A percentile compares a stretch with the other conserved stretches of the same genome.
Evolutionary conservation across 352 stramenopile genomes (phyloP).

Genomic region (Globisporangium uncinulatum): DNA sequence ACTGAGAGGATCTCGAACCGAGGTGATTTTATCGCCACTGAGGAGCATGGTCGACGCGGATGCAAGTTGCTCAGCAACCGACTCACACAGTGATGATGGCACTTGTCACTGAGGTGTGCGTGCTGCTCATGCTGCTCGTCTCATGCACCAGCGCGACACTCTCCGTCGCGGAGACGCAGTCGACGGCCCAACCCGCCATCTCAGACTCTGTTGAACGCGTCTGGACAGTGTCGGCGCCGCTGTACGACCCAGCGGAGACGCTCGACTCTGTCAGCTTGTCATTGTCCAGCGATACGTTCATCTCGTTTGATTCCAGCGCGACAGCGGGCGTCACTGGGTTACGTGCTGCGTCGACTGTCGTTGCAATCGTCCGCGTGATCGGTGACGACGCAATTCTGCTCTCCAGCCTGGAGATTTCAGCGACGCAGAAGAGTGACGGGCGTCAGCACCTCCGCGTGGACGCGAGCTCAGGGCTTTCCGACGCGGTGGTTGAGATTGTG

Average conservation of each 20-base stretch:
- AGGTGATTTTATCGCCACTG: no score
- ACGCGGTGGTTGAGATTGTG: not conserved
- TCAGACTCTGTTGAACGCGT: no score
- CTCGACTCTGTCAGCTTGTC: not conserved
- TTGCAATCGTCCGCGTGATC: constrained; percentile 1
- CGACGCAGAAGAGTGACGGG: not conserved
- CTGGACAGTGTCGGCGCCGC: not conserved
- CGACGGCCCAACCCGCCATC: no score
- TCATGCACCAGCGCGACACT: no score
- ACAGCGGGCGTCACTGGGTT: not conserved
- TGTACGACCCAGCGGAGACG: not conserved
- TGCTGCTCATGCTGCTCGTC: no score
- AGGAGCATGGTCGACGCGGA: no score
- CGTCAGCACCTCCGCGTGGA: not conserved
- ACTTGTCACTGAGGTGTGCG: no score
- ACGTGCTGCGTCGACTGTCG: not conserved
- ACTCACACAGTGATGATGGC: no score
- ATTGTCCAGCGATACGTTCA: not conserved
- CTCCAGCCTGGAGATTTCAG: not conserved
- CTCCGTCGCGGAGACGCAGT: no score
- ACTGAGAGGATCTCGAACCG: no score
- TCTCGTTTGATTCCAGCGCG: not conserved
- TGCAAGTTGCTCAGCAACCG: no score
- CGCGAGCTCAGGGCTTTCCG: not conserved
- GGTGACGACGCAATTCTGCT: not conserved